Evolutionary conservation across 352 stramenopile genomes (phyloP), one percentile per base, ranked within the genome.

Genomic region (Pythium brachiatum): DNA sequence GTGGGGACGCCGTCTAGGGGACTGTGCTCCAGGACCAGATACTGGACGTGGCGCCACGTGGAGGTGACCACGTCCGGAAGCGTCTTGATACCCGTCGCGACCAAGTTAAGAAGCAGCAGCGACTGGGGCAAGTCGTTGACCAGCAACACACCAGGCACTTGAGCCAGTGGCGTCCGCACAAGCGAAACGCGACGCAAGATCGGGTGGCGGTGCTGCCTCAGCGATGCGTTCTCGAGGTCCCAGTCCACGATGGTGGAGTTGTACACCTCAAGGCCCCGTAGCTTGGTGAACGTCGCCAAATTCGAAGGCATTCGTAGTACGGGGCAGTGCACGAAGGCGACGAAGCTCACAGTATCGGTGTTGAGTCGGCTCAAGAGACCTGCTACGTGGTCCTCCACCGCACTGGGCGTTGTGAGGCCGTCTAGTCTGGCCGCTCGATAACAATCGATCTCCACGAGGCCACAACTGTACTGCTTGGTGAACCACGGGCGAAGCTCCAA

Each of bases 361-460:
- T 53, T n/a, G 21, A 36, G 2, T 6, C 18, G 2, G 7, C 2
- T 15, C 2, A 53, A 23, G 23, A 34, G 11, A 7, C 6, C 39
- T 2, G 21, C 7, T 8, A 18, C 11, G 39, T 26, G 20, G 18
- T 47, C 18, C 4, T 47, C 18, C 6, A 47, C 3, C 3, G 15
- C 39, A 16, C 47, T 36, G 21, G 6, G 12, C 7, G 20, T 36
- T 2, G 18, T 26, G 47, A 27, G 7, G 3, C 7, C 47, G 23
- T 26, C n/a, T 9, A 20, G 47, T 21, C 23, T 53, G 3, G 18
- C 47, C 8, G 15, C 34, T 7, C 47, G 23, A 26, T 53, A 53
- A 15, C 47, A 53, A 23, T 53, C 27, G 47, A 53, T 29, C 47
- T 53, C 47, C 18, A 53, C 23, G 23, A 53, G 47, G 5, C 21